Percentiles rank a stretch among this genome's conserved stretches.
These are phyloP conservation scores for Udeniomyces megalosporus DNA, from an alignment of 768 basidiomycete species.

Conservation along the genomic window DNA sequence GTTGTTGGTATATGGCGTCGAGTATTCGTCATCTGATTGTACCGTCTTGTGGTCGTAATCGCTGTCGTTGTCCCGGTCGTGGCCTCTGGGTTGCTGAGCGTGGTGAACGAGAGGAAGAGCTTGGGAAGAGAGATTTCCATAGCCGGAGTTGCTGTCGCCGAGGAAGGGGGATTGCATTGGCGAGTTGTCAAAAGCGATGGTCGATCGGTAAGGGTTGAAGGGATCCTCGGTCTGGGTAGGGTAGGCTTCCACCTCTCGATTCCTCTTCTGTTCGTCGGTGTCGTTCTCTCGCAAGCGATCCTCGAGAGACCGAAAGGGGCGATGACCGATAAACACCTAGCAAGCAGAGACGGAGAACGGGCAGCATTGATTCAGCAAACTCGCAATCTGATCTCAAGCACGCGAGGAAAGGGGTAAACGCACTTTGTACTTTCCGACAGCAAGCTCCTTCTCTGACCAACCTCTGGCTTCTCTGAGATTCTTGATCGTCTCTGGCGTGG, in stretches of 20 bases:
- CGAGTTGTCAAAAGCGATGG: constrained; percentile 34
- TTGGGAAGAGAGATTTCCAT: constrained; percentile 40
- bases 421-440: constrained; percentile 71
- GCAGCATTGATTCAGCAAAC: no score
- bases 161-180: constrained; percentile 32
- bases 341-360: constrained; percentile 1
- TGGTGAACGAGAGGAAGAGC: constrained; percentile 69
- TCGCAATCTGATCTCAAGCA: not conserved
- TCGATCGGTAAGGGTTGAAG: constrained; percentile 55
- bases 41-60: constrained; percentile 59
- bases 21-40: constrained; percentile 52
- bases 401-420: constrained; percentile 17
- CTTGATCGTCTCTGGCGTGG: constrained; percentile 12
- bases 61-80: constrained; percentile 42
- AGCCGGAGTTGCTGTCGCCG: constrained; percentile 19
- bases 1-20: constrained; percentile 55
- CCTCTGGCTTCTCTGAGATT: constrained; percentile 28
- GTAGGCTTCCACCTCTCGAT: constrained; percentile 40
- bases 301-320: constrained; percentile 72
- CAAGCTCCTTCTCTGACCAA: constrained; percentile 55
- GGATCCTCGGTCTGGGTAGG: constrained; percentile 43
- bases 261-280: constrained; percentile 68
- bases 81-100: constrained; percentile 62
- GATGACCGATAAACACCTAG: constrained; percentile 76
- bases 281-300: constrained; percentile 69